phyloP scores from a whole-genome alignment of 805 yeast species.

The Maudiozyma turicensis region DNA sequence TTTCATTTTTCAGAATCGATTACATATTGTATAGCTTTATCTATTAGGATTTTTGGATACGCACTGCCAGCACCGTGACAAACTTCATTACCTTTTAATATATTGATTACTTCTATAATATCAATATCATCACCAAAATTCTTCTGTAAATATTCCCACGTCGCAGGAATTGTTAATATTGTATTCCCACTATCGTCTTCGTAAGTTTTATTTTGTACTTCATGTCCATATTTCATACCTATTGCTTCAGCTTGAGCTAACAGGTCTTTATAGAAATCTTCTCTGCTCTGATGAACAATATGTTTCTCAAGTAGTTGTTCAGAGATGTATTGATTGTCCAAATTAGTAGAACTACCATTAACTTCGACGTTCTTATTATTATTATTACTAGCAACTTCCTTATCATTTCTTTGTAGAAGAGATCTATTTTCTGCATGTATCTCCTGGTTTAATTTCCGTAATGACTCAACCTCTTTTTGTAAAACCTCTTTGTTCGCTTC shows the following conservation, averaged over 20 bases:
- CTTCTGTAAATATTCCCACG: conserved; percentile 68
- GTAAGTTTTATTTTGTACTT: conserved; percentile 4
- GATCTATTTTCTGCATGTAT: conserved; percentile 56
- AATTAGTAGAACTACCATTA: neutral
- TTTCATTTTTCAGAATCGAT: neutral
- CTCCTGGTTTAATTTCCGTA: conserved; percentile 45
- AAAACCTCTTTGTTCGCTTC: conserved; percentile 45
- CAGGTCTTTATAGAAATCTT: neutral
- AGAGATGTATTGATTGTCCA: neutral
- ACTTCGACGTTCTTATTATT: neutral
- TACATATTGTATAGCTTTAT: conserved; percentile 5
- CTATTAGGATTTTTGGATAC: conserved; percentile 19
- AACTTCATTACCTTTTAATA: conserved; percentile 51
- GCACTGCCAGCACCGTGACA: conserved; percentile 68
- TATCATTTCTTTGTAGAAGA: conserved; percentile 23
- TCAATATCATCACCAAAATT: conserved; percentile 36
- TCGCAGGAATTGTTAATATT: conserved; percentile 63
- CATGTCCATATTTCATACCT: neutral
- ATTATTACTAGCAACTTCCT: neutral
- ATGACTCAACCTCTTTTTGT: conserved; percentile 38
- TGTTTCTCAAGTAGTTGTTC: neutral
- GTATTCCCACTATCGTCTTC: conserved; percentile 31
- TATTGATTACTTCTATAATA: conserved; percentile 46
- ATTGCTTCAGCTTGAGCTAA: neutral
- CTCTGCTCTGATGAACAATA: neutral